Evolutionary conservation across 495 filamentous ascomycete genomes (phyloP), one percentile per base, ranked within the genome.

Genomic region (Penicillium coprophilum): DNA sequence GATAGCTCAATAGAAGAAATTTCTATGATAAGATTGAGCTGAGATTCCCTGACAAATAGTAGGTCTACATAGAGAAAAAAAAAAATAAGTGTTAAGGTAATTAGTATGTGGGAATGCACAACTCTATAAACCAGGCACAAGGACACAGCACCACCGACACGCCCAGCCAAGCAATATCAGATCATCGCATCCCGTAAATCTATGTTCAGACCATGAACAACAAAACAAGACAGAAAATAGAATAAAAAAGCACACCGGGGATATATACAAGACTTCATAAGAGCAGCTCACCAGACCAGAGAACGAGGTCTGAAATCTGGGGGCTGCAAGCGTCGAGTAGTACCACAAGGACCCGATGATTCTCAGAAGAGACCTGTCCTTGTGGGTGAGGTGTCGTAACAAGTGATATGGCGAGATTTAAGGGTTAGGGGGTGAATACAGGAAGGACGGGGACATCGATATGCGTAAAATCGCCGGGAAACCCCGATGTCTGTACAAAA

Each of bases 241-340:
- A 2, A 38, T 17, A 38, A n/a, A 54, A 41, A 15, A 28, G 46
- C 20, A 34, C 28, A 48, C 52, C 28, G n/a, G 19, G 40, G 43
- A 43, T 61, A 64, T 64, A 61, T 64, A 61, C 58, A 64, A 54
- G 30, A 54, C 30, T 45, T 45, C 28, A 27, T 38, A 11, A 38
- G 6, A 27, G 5, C 45, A 39, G 40, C 39, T 20, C 15, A 21
- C 48, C 32, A 31, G 47, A 38, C 2, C 2, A 12, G 20, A 48
- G 10, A 32, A 12, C 24, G 0, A 23, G 41, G 23, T 32, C 36
- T 30, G 11, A 51, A n/a, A 21, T 50, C 49, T 36, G 53, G 49
- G 28, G 23, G 6, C 6, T 28, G 36, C 48, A 36, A 49, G 48
- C 28, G 49, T 57, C 45, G 50, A 54, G 54, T 57, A 46, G 21